These are phyloP conservation scores for Metarhizium anisopliae DNA, from an alignment of 2,329 filamentous ascomycete species.

Conservation along the genomic window DNA sequence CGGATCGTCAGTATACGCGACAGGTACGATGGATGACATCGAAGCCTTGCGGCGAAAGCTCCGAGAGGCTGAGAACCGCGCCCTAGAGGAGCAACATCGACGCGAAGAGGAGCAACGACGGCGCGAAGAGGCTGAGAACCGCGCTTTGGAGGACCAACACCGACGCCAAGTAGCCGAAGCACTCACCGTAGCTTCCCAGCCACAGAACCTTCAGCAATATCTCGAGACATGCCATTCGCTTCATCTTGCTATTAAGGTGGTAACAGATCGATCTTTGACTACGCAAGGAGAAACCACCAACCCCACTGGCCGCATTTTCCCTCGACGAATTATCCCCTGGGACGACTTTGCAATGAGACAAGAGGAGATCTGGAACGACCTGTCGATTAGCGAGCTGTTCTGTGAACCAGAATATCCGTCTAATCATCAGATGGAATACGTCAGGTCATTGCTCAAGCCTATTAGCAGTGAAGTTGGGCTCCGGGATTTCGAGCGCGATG, in stretches of 20 bases:
- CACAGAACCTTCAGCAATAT: slow-evolving; percentile 12
- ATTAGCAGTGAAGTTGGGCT: slow-evolving; percentile 23
- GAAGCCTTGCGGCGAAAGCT: no score
- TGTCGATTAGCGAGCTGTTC: slow-evolving; percentile 17
- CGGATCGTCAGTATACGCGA: no score
- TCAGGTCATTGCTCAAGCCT: slow-evolving; percentile 18
- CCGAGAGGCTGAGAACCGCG: no score
- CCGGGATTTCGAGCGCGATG: slow-evolving; percentile 18
- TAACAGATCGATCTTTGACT: slow-evolving; percentile 20
- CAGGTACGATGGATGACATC: no score
- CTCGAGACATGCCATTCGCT: slow-evolving; percentile 24
- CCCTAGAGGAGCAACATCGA: no score
- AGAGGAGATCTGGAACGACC: slow-evolving; percentile 17
- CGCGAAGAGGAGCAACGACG: no score
- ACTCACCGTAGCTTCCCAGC: background rate
- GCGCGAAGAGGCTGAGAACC: no score
- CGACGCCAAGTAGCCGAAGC: no score
- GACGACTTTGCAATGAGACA: slow-evolving; percentile 16
- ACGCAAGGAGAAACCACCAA: slow-evolving; percentile 25
- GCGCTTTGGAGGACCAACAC: no score
- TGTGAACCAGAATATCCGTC: slow-evolving; percentile 22
- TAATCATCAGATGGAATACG: slow-evolving; percentile 23
- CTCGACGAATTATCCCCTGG: slow-evolving; percentile 26
- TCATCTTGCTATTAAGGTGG: slow-evolving; percentile 18
- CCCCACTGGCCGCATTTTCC: slow-evolving; percentile 22